These are phyloP conservation scores for Cordyceps tenuipes DNA, from an alignment of 2,329 filamentous ascomycete species.

Conservation along the genomic window DNA sequence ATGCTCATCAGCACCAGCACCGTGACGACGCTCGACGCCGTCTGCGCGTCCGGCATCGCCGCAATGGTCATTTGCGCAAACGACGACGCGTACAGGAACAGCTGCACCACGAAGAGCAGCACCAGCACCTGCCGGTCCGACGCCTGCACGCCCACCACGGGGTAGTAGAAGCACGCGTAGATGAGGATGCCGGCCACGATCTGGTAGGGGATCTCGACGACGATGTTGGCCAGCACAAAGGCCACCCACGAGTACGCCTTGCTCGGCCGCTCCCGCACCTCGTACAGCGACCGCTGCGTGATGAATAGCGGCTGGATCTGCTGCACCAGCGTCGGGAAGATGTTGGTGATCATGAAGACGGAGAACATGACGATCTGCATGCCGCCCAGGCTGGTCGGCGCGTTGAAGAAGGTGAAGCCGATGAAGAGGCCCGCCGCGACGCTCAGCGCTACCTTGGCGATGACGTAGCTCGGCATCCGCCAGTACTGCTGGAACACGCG, in stretches of 20 bases:
- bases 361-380: conserved; percentile 67
- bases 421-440: conserved; percentile 59
- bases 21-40: conserved; percentile 55
- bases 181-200: conserved; percentile 54
- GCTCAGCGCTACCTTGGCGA: conserved; percentile 59
- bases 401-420: conserved; percentile 61
- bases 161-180: conserved; percentile 62
- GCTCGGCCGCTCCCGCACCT: conserved; percentile 66
- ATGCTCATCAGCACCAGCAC: conserved; percentile 50
- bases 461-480: conserved; percentile 71
- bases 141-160: conserved; percentile 40
- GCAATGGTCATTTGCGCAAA: conserved; percentile 70
- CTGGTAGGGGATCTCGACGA: conserved; percentile 67
- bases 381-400: conserved; percentile 51
- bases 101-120: conserved; percentile 54
- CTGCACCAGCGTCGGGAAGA: conserved; percentile 62
- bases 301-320: conserved; percentile 73
- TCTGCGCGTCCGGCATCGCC: conserved; percentile 59
- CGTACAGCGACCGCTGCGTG: conserved; percentile 64
- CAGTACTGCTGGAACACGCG: conserved; percentile 79
- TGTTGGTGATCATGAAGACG: conserved; percentile 67
- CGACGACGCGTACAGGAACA: conserved; percentile 63
- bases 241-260: conserved; percentile 70
- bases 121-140: conserved; percentile 55
- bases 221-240: conserved; percentile 62